A percentile compares a stretch with the other conserved stretches of the same genome.
Evolutionary conservation across 2,329 filamentous ascomycete species (phyloP).

Genomic region (Penicillium decumbens): DNA sequence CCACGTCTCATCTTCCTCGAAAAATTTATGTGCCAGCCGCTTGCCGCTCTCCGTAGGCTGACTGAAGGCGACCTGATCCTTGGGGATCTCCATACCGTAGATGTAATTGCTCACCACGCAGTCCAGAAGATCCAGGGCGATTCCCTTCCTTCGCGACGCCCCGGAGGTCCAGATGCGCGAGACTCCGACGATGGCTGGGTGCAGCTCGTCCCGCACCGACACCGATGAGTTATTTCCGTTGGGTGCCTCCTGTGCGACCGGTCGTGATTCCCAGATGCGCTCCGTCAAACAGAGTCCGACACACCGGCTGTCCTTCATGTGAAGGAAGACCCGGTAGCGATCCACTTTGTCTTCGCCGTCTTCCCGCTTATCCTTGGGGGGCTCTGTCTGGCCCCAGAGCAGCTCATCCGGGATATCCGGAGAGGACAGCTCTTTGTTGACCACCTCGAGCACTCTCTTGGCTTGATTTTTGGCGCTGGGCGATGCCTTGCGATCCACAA

Average conservation of each 20-base stretch:
- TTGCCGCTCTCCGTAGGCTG: conserved; percentile 61
- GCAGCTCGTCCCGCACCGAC: conserved; percentile 41
- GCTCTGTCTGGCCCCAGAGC: conserved; percentile 51
- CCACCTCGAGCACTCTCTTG: conserved; percentile 57
- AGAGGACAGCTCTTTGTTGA: conserved; percentile 59
- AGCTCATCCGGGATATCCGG: conserved; percentile 55
- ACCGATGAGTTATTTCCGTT: conserved; percentile 40
- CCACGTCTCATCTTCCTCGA: conserved; percentile 54
- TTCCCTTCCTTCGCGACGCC: conserved; percentile 52
- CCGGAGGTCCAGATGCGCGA: conserved; percentile 63
- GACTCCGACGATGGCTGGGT: conserved; percentile 55
- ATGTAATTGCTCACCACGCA: conserved; percentile 53
- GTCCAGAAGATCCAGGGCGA: conserved; percentile 56
- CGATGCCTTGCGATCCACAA: conserved; percentile 54
- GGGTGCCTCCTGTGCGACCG: conserved; percentile 37
- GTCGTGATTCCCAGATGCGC: conserved; percentile 54
- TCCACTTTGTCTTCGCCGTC: conserved; percentile 40
- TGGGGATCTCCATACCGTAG: conserved; percentile 52
- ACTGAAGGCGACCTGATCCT: conserved; percentile 58
- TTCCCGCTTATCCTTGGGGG: conserved; percentile 36
- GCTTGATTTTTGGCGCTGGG: conserved; percentile 49
- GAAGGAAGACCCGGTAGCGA: conserved; percentile 59
- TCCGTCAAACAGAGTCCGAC: conserved; percentile 60
- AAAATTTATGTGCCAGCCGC: conserved; percentile 55
- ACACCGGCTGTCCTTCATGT: conserved; percentile 58